Evolutionary conservation across 1,284 basidiomycete genomes (phyloP).

Genomic region (Fomitopsis betulina): DNA sequence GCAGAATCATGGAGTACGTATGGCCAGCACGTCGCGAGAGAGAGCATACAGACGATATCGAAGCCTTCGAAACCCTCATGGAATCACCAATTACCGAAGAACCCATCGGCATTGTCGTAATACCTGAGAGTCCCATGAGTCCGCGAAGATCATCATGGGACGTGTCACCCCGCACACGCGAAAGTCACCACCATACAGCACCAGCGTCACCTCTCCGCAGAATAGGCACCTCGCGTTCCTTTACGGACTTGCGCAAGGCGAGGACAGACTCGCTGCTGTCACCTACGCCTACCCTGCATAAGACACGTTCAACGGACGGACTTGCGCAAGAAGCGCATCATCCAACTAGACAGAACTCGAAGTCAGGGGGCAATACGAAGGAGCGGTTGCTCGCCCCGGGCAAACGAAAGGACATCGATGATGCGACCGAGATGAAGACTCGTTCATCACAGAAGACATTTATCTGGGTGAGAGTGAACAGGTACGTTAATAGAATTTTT

Average conservation of each 20-base stretch:
- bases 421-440: slow-evolving; percentile 74
- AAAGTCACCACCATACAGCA: slow-evolving; percentile 20
- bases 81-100: slow-evolving; percentile 4
- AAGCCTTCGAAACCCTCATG: slow-evolving; percentile 8
- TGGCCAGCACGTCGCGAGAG: slow-evolving; percentile 64
- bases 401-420: slow-evolving; percentile 28
- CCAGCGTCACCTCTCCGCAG: slow-evolving; percentile 36
- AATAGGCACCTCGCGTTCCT: slow-evolving; percentile 60
- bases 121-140: slow-evolving; percentile 7
- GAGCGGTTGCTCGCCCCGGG: slow-evolving; percentile 4
- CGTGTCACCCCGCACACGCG: slow-evolving; percentile 20
- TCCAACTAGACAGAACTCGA: slow-evolving; percentile 10
- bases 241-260: slow-evolving; percentile 60
- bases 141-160: slow-evolving; percentile 25
- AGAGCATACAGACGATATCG: slow-evolving; percentile 28
- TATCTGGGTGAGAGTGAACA: slow-evolving; percentile 74
- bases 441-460: slow-evolving; percentile 82
- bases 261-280: slow-evolving; percentile 31
- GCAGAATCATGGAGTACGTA: slow-evolving; percentile 86
- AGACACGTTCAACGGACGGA: slow-evolving; percentile 26
- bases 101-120: neutral
- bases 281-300: slow-evolving; percentile 23
- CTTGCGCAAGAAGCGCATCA: slow-evolving; percentile 9
- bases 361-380: slow-evolving; percentile 13
- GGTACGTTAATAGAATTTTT: slow-evolving; percentile 38